phyloP scores from a whole-genome alignment of 371 early-diverging fungal species.

The Mucor racemosus region DNA sequence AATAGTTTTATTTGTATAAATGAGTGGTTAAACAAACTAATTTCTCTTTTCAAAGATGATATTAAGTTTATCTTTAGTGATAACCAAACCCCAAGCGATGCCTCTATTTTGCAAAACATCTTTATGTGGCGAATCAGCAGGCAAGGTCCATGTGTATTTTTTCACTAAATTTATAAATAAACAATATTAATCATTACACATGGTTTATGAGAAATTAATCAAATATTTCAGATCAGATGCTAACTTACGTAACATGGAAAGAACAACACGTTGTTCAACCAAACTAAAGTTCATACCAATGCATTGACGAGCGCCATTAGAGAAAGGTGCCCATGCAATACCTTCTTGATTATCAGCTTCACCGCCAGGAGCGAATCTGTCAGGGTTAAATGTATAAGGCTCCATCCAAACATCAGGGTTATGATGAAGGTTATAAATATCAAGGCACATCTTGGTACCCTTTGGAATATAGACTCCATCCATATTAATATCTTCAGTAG shows the following conservation, averaged over 20 bases:
- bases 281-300: conserved; percentile 61
- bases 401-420: conserved; percentile 44
- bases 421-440: conserved; percentile 42
- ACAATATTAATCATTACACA: no score
- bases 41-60: conserved; percentile 24
- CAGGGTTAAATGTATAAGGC: conserved; percentile 54
- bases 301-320: conserved; percentile 55
- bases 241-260: conserved; percentile 41
- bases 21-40: neutral
- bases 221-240: neutral
- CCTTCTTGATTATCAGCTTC: conserved; percentile 33
- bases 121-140: conserved; percentile 23
- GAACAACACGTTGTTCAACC: conserved; percentile 51
- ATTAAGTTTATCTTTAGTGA: conserved; percentile 12
- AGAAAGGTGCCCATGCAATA: conserved; percentile 54
- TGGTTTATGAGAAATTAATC: no score
- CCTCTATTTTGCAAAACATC: conserved; percentile 22
- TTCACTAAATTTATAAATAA: conserved; percentile 15
- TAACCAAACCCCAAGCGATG: conserved; percentile 18
- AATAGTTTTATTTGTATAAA: neutral
- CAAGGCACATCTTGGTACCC: conserved; percentile 37
- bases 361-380: conserved; percentile 48
- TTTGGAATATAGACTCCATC: conserved; percentile 49
- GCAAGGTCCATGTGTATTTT: conserved; percentile 31
- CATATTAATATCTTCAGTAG: conserved; percentile 38